These are phyloP conservation scores for Fusarium sambucinum DNA, from an alignment of 2,329 filamentous ascomycete species.

Conservation along the genomic window DNA sequence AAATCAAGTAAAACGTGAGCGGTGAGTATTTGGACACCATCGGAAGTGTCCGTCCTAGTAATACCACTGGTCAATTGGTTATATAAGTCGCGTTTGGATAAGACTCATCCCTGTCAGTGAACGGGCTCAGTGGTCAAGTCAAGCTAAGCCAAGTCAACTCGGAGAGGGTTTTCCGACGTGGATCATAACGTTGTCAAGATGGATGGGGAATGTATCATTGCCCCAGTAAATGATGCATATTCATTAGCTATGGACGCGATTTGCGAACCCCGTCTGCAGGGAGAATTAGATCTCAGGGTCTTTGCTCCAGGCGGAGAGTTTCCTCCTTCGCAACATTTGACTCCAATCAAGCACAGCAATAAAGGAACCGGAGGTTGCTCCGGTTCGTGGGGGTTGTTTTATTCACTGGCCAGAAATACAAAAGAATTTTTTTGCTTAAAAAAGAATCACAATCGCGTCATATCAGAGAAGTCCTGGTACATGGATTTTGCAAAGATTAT, in stretches of 20 bases:
- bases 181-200: constrained; percentile 5
- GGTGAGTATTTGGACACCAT: constrained; percentile 25
- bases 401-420: neutral
- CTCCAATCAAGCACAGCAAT: neutral
- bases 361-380: constrained; percentile 4
- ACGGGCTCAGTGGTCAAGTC: constrained; percentile 14
- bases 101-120: neutral
- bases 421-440: neutral
- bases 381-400: neutral
- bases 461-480: constrained; percentile 6
- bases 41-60: neutral
- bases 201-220: constrained; percentile 2
- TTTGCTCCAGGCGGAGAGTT: constrained; percentile 36
- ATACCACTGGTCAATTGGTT: constrained; percentile 3
- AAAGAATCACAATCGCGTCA: neutral
- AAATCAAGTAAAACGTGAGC: constrained; percentile 6
- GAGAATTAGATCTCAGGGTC: constrained; percentile 18
- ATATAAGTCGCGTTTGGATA: constrained; percentile 1
- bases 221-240: constrained; percentile 10
- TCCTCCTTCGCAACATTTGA: constrained; percentile 31
- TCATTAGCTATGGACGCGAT: neutral
- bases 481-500: constrained; percentile 17
- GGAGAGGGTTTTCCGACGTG: constrained; percentile 44
- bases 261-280: constrained; percentile 1
- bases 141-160: constrained; percentile 13